phyloP scores from a whole-genome alignment of 2,329 filamentous ascomycete genomes.

The Ceratocystis harringtonii region DNA sequence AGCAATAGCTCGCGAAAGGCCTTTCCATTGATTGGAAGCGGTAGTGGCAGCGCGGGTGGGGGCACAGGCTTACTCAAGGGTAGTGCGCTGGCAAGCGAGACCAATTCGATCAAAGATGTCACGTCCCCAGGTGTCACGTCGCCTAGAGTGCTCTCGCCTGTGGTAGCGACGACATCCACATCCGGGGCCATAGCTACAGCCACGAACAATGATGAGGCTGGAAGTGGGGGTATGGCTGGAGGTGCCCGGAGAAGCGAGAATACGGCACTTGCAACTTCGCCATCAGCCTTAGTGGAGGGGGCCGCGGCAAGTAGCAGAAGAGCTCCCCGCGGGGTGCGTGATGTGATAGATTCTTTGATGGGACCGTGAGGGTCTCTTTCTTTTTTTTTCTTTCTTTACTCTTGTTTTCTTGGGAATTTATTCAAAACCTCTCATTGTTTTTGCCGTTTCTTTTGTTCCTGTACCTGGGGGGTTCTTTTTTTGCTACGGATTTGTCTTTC shows the following conservation, averaged over 20 bases:
- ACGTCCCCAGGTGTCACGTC: conserved; percentile 28
- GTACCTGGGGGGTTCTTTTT: background rate
- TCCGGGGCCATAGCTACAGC: background rate
- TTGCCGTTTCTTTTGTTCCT: background rate
- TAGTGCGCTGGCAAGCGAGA: conserved; percentile 41
- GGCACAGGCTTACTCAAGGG: conserved; percentile 28
- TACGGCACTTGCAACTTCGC: background rate
- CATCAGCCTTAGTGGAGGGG: background rate
- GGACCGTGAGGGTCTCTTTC: conserved; percentile 28
- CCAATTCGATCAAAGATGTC: conserved; percentile 40
- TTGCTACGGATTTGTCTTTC: background rate
- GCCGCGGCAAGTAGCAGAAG: background rate
- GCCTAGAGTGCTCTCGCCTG: conserved; percentile 13
- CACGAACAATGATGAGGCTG: background rate
- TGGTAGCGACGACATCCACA: background rate
- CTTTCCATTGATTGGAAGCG: conserved; percentile 36
- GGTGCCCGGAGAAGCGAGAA: background rate
- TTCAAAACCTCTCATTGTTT: background rate
- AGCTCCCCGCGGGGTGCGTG: background rate
- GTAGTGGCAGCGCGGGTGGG: conserved; percentile 26
- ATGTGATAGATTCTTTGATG: conserved; percentile 33
- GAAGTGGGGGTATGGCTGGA: background rate
- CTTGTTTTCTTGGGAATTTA: background rate
- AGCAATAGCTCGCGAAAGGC: conserved; percentile 75
- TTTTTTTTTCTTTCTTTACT: background rate